A percentile compares a stretch with the other conserved stretches of the same genome.
phyloP scores from a whole-genome alignment of 2,329 filamentous ascomycete species.

The Cladorrhinum sp. region DNA sequence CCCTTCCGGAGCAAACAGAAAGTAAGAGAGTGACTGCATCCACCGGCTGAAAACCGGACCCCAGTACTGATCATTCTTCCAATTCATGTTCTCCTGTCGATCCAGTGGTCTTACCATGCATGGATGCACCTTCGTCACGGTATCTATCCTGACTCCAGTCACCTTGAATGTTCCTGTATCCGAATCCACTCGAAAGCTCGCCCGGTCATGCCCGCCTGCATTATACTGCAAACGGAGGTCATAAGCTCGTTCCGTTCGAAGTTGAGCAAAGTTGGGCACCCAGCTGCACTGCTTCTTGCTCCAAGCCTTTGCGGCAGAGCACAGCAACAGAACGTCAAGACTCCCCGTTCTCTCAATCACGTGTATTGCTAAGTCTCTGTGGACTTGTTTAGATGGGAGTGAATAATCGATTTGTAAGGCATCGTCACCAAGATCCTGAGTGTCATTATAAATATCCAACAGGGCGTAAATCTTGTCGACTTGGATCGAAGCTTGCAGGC shows the following conservation, averaged over 20 bases:
- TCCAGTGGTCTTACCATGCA: background rate
- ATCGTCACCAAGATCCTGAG: background rate
- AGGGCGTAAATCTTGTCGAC: background rate
- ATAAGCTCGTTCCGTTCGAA: background rate
- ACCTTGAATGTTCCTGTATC: background rate
- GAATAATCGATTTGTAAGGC: background rate
- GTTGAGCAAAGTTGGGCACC: background rate
- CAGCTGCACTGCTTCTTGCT: background rate
- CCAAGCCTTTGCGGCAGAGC: background rate
- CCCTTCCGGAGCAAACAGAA: background rate
- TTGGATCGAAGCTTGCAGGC: background rate
- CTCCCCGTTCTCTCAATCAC: background rate
- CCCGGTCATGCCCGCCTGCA: background rate
- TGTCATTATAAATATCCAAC: background rate
- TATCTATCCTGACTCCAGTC: background rate
- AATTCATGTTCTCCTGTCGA: background rate
- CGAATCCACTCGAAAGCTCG: background rate
- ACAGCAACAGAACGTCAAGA: background rate
- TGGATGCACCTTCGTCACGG: background rate
- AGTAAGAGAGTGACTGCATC: background rate
- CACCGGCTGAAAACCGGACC: background rate
- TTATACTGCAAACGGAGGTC: background rate
- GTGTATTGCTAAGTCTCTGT: background rate
- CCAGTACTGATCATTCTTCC: background rate
- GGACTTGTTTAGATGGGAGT: background rate